Conservation (phyloP, 768 basidiomycete genomes). For the Galerina sulciceps region DNA sequence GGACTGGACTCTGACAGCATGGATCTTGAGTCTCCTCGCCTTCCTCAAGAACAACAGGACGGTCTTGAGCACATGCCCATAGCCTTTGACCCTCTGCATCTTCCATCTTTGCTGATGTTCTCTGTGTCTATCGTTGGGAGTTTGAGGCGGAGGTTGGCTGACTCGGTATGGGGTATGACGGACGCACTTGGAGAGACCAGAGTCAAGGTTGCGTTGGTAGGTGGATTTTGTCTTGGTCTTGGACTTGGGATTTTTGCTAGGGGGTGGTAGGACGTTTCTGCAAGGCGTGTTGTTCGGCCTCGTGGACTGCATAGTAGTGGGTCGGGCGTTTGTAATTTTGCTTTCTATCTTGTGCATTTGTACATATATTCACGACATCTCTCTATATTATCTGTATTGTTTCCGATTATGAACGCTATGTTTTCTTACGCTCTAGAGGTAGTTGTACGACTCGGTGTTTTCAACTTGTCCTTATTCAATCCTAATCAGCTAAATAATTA, state of each 20-base stretch:
- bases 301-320: neutral
- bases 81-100: slow-evolving; percentile 65
- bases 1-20: too few relatives aligned
- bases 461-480: neutral
- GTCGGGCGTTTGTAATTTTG: neutral
- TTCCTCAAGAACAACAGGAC: neutral
- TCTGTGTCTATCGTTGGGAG: slow-evolving; percentile 66
- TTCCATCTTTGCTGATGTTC: slow-evolving; percentile 65
- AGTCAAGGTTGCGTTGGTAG: slow-evolving; percentile 37
- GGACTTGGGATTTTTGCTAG: slow-evolving; percentile 32
- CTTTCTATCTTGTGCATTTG: neutral
- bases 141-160: slow-evolving; percentile 29
- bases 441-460: neutral
- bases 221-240: slow-evolving; percentile 45
- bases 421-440: neutral
- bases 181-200: slow-evolving; percentile 25
- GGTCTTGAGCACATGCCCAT: slow-evolving; percentile 9
- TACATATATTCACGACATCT: neutral
- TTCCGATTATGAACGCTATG: neutral
- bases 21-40: slow-evolving; percentile 1
- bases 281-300: neutral
- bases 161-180: slow-evolving; percentile 24
- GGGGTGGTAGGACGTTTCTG: neutral
- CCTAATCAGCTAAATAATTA: neutral
- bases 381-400: neutral